These are phyloP conservation scores for Coffea eugenioides DNA, from an alignment of 257 asterid species.

Conservation along the genomic window DNA sequence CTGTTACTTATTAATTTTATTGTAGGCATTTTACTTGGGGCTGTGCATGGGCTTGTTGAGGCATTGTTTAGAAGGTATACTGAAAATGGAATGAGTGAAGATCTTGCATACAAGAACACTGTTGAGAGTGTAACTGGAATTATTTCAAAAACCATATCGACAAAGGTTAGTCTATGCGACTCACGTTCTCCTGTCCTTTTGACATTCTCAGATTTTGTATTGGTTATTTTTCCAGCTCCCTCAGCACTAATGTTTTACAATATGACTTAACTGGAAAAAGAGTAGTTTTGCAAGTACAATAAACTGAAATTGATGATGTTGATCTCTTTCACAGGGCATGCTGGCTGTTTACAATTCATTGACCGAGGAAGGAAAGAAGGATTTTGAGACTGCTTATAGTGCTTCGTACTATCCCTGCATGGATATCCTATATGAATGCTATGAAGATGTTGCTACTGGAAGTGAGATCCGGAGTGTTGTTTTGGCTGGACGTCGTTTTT, in stretches of 20 bases:
- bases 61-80: constrained; percentile 90
- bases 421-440: constrained; percentile 95
- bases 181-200: neutral
- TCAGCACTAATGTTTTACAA: neutral
- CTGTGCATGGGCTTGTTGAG: constrained; percentile 96
- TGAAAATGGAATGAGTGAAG: constrained; percentile 86
- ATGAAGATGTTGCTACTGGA: constrained; percentile 94
- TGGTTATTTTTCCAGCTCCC: neutral
- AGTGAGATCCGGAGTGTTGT: constrained; percentile 93
- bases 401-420: constrained; percentile 95
- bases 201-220: neutral
- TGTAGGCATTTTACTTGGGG: constrained; percentile 92
- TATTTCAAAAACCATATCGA: constrained; percentile 82
- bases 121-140: constrained; percentile 90
- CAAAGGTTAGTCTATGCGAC: constrained; percentile 50
- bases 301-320: constrained; percentile 5
- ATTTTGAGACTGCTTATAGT: constrained; percentile 81
- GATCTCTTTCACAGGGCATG: constrained; percentile 68
- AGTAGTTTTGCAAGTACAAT: neutral
- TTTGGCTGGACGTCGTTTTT: constrained; percentile 94
- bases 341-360: constrained; percentile 76
- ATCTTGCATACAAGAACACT: constrained; percentile 89
- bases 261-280: neutral
- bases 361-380: constrained; percentile 72
- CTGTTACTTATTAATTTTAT: constrained; percentile 19